Evolutionary conservation across 306 rosid species (phyloP).

Genomic region (Malus sieversii): DNA sequence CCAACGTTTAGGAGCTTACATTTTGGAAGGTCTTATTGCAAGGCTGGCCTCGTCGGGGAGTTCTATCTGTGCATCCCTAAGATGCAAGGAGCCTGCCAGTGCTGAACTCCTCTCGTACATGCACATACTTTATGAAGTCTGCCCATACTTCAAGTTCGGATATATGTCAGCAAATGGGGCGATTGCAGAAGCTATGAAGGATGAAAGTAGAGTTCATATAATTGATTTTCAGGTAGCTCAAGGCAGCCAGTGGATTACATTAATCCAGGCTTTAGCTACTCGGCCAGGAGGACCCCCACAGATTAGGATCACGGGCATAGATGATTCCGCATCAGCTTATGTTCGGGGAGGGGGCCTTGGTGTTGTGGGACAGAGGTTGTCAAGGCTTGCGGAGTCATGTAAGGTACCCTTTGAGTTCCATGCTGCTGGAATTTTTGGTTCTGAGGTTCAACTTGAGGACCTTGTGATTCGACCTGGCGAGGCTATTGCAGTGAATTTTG

Average conservation of each 20-base stretch:
- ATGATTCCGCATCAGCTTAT: slow-evolving; percentile 64
- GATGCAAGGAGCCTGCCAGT: slow-evolving; percentile 76
- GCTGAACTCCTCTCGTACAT: slow-evolving; percentile 67
- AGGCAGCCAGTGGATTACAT: slow-evolving; percentile 76
- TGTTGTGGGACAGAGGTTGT: slow-evolving; percentile 55
- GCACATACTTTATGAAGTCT: slow-evolving; percentile 70
- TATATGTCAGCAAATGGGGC: slow-evolving; percentile 91
- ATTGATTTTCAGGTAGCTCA: slow-evolving; percentile 88
- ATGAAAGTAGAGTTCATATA: slow-evolving; percentile 59
- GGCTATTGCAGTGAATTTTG: slow-evolving; percentile 77
- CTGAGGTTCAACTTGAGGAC: slow-evolving; percentile 51
- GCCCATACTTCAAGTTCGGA: slow-evolving; percentile 84
- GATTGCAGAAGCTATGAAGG: slow-evolving; percentile 75
- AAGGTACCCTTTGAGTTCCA: slow-evolving; percentile 68
- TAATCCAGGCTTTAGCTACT: slow-evolving; percentile 65
- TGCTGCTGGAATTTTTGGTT: slow-evolving; percentile 32
- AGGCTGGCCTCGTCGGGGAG: slow-evolving; percentile 77
- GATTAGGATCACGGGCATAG: slow-evolving; percentile 66
- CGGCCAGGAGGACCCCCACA: slow-evolving; percentile 76
- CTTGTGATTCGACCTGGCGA: slow-evolving; percentile 49
- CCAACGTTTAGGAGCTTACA: slow-evolving; percentile 80
- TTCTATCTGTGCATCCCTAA: slow-evolving; percentile 61
- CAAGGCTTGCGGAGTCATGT: slow-evolving; percentile 46
- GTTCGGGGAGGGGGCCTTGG: slow-evolving; percentile 78
- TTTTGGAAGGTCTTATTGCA: slow-evolving; percentile 83